Evolutionary conservation across 1,284 basidiomycete genomes (phyloP).

Genomic region (Cryptococcus sp.): DNA sequence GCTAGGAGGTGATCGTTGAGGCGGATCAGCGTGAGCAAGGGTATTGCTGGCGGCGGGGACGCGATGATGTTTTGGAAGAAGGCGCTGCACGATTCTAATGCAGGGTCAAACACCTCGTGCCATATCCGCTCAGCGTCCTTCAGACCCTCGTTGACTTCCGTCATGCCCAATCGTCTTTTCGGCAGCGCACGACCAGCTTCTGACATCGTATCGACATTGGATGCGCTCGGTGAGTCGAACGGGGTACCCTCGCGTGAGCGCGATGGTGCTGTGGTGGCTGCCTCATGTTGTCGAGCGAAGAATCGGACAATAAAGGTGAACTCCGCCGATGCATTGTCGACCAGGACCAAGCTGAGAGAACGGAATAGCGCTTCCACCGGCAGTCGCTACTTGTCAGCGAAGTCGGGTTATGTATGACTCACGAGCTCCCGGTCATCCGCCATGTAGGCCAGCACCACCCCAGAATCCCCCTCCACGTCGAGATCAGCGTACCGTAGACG

Average conservation of each 20-base stretch:
- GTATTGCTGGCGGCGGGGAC: conserved; percentile 64
- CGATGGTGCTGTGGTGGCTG: background rate
- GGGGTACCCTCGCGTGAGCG: conserved; percentile 29
- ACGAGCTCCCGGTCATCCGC: conserved; percentile 82
- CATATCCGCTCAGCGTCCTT: conserved; percentile 61
- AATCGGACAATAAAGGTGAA: conserved; percentile 83
- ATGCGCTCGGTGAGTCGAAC: conserved; percentile 30
- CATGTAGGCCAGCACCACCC: conserved; percentile 76
- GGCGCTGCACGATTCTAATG: conserved; percentile 71
- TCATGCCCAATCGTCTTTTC: conserved; percentile 7
- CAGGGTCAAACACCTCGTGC: conserved; percentile 89
- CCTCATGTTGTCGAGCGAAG: conserved; percentile 58
- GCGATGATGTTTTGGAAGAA: conserved; percentile 47
- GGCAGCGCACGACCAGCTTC: conserved; percentile 28
- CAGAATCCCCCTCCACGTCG: conserved; percentile 64
- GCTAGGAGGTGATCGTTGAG: conserved; percentile 74
- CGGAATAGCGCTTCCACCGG: conserved; percentile 78
- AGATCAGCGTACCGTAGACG: conserved; percentile 69
- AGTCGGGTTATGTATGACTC: conserved; percentile 43
- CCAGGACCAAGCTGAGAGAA: conserved; percentile 80
- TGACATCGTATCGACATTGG: conserved; percentile 30
- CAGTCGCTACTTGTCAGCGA: conserved; percentile 65
- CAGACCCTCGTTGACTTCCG: conserved; percentile 57
- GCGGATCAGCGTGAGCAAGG: conserved; percentile 83
- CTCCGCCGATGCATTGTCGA: conserved; percentile 90